Evolutionary conservation across 495 filamentous ascomycete genomes (phyloP).

Genomic region (Penicilliopsis zonata): DNA sequence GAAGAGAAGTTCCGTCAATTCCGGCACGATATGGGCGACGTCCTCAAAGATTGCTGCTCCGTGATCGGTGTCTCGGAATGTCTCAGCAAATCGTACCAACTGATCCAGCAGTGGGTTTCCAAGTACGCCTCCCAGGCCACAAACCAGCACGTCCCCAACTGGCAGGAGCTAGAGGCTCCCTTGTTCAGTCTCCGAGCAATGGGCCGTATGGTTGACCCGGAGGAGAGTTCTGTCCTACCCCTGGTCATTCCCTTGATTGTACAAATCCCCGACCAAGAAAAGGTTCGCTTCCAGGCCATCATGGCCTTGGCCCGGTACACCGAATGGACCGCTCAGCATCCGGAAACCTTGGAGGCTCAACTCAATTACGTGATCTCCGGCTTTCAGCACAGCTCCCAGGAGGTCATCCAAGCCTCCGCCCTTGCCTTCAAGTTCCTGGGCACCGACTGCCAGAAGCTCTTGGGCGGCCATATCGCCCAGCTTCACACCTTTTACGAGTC

Average conservation of each 20-base stretch:
- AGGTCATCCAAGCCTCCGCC: slow-evolving; percentile 82
- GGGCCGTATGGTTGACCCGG: slow-evolving; percentile 88
- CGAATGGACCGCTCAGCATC: slow-evolving; percentile 92
- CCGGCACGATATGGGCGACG: slow-evolving; percentile 93
- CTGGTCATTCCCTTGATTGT: slow-evolving; percentile 87
- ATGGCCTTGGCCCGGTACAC: slow-evolving; percentile 96
- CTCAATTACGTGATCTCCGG: slow-evolving; percentile 88
- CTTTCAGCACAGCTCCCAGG: slow-evolving; percentile 72
- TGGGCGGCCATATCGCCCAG: slow-evolving; percentile 66
- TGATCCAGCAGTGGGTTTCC: slow-evolving; percentile 78
- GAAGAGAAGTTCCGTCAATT: slow-evolving; percentile 98
- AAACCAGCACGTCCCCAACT: slow-evolving; percentile 70
- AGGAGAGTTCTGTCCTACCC: slow-evolving; percentile 74
- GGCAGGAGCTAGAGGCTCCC: slow-evolving; percentile 92
- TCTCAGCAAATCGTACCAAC: slow-evolving; percentile 69
- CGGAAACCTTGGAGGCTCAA: slow-evolving; percentile 80
- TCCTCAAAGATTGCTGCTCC: slow-evolving; percentile 93
- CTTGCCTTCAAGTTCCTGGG: slow-evolving; percentile 96
- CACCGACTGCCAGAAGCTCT: slow-evolving; percentile 76
- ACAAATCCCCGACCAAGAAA: slow-evolving; percentile 91
- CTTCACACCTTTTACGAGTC: slow-evolving; percentile 87
- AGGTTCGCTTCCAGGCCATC: slow-evolving; percentile 90
- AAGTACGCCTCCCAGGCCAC: slow-evolving; percentile 66
- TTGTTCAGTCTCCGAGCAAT: slow-evolving; percentile 93
- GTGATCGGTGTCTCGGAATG: slow-evolving; percentile 90